Evolutionary conservation across 2,329 filamentous ascomycete species (phyloP).

Genomic region (Coleophoma eucalyptorum): DNA sequence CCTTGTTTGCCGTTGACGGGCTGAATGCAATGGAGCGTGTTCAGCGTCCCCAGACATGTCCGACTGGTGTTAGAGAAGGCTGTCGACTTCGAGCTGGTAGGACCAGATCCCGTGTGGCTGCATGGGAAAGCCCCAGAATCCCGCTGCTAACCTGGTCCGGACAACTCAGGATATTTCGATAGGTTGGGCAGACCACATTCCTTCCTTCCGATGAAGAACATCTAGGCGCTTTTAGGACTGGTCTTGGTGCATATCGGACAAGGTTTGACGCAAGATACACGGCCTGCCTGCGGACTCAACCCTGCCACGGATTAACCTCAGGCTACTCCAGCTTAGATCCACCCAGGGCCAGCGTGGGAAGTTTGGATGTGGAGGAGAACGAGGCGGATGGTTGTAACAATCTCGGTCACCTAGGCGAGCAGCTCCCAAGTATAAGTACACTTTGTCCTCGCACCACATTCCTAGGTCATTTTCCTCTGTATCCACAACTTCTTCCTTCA

Average conservation of each 20-base stretch:
- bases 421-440: not conserved
- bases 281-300: not conserved
- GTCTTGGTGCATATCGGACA: not conserved
- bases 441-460: not conserved
- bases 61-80: no score
- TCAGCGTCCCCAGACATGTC: no score
- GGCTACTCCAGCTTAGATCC: not conserved
- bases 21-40: no score
- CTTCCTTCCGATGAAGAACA: not conserved
- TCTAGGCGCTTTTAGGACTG: not conserved
- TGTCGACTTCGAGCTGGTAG: no score
- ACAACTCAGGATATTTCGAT: no score
- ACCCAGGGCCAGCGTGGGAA: not conserved
- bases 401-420: not conserved
- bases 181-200: not conserved
- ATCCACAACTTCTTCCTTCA: not conserved
- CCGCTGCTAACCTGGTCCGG: no score
- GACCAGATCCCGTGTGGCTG: no score
- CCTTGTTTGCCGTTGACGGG: no score
- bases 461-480: slow-evolving; percentile 1
- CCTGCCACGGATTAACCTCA: not conserved
- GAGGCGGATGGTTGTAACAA: not conserved
- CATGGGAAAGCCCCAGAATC: no score
- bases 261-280: not conserved
- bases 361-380: not conserved